phyloP scores from a whole-genome alignment of 2,329 filamentous ascomycete species.

The Corinectria fuckeliana region DNA sequence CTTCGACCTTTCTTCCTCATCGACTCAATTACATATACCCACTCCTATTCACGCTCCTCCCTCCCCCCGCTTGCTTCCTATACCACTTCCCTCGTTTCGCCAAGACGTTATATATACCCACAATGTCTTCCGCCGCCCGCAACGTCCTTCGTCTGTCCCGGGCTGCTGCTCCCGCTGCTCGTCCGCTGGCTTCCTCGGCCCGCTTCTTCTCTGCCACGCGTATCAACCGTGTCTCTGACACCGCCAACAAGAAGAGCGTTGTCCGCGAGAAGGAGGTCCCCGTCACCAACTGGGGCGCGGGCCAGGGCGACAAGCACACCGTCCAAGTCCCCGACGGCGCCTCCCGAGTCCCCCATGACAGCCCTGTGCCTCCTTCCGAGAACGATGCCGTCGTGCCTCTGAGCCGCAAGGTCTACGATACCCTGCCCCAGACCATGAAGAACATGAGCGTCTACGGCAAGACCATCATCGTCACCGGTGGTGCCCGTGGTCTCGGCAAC shows the following conservation, averaged over 20 bases:
- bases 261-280: slow-evolving; percentile 64
- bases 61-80: slow-evolving; percentile 3
- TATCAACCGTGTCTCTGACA: slow-evolving; percentile 44
- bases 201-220: slow-evolving; percentile 45
- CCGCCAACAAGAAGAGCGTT: slow-evolving; percentile 56
- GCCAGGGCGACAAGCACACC: slow-evolving; percentile 61
- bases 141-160: slow-evolving; percentile 45
- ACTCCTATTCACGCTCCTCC: background rate
- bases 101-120: slow-evolving; percentile 27
- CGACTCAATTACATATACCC: slow-evolving; percentile 14
- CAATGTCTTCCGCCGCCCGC: slow-evolving; percentile 46
- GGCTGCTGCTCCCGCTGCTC: slow-evolving; percentile 37
- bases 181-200: slow-evolving; percentile 33
- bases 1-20: slow-evolving; percentile 11
- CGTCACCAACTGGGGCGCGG: slow-evolving; percentile 58
- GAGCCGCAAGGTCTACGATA: slow-evolving; percentile 58
- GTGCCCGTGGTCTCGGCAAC: slow-evolving; percentile 78
- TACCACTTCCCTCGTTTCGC: slow-evolving; percentile 16
- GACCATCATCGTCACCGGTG: slow-evolving; percentile 76
- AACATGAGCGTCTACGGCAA: slow-evolving; percentile 74
- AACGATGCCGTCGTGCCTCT: slow-evolving; percentile 59
- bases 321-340: slow-evolving; percentile 57
- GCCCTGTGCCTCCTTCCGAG: slow-evolving; percentile 48
- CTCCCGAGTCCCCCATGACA: slow-evolving; percentile 51
- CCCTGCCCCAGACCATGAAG: slow-evolving; percentile 69